These are phyloP conservation scores for Lyophyllum decastes DNA, from an alignment of 768 basidiomycete species.

Conservation along the genomic window DNA sequence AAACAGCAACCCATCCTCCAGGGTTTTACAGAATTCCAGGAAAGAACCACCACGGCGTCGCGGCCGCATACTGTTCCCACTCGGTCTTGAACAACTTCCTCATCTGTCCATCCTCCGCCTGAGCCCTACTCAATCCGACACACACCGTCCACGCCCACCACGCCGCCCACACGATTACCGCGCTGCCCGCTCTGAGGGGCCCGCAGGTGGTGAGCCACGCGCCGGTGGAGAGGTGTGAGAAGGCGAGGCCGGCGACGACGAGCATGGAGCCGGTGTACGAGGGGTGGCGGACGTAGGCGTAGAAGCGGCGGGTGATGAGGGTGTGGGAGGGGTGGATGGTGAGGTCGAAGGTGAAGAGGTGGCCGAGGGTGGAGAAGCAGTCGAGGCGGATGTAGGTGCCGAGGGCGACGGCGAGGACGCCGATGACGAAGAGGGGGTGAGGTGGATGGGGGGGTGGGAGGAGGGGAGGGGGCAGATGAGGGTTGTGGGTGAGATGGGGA, in stretches of 20 bases:
- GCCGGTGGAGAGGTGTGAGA: conserved; percentile 41
- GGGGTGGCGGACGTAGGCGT: conserved; percentile 49
- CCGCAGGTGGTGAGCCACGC: conserved; percentile 40
- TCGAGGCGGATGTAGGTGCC: conserved; percentile 43
- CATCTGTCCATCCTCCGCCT: conserved; percentile 50
- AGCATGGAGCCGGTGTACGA: conserved; percentile 49
- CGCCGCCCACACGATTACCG: conserved; percentile 25
- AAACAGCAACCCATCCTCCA: too few relatives aligned
- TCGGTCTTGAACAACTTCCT: conserved; percentile 41
- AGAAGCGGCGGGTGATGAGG: conserved; percentile 44
- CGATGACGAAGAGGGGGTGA: conserved; percentile 37
- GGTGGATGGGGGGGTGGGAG: conserved; percentile 20
- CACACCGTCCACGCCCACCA: conserved; percentile 48
- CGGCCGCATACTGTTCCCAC: conserved; percentile 46
- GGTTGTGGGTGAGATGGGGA: conserved; percentile 32
- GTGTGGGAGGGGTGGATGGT: conserved; percentile 43
- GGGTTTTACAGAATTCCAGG: conserved; percentile 37
- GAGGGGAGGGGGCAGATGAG: conserved; percentile 25
- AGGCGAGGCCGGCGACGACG: conserved; percentile 38
- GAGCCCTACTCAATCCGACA: conserved; percentile 44
- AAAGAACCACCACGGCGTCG: conserved; percentile 47
- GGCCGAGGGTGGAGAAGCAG: conserved; percentile 46
- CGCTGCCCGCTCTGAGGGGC: conserved; percentile 24
- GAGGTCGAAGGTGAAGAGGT: conserved; percentile 51
- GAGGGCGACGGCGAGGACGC: conserved; percentile 32